Base-by-base conservation (phyloP, 2,329 filamentous ascomycete species). In the Decorospora gaudefroyi region DNA sequence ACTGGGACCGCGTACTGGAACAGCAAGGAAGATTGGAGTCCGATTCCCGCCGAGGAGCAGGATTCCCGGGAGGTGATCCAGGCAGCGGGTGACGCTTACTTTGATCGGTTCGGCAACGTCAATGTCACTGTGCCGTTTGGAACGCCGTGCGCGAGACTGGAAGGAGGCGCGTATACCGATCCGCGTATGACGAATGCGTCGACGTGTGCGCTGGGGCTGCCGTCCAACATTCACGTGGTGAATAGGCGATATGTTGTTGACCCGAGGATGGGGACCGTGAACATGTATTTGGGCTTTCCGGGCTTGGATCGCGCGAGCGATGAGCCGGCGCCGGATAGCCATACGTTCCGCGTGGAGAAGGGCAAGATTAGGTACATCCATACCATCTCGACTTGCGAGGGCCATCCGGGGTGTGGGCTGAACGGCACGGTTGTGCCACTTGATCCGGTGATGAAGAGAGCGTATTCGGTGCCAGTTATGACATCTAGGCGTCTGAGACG, bases 211-310 rank as follows among this genome's bases (percentile, higher is more conserved):
- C 35, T 62, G 8, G 60, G 57, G 1, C 36, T 65, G 6, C 60
- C 62, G 4, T 59, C 48, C 12, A 58, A 53, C 1, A 51, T 62
- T 1, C 42, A 52, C 6, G 33, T 62, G 6, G 44, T 53, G 3
- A 52, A 63, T 40, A 29, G 62, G 4, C 49, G 55, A 12, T 65
- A 64, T 38, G 58, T 65, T 1, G 51, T 64, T 10, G 62, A 65
- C 41, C 49, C 57, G 13, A 46, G 59, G 23, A 51, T 53, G 29
- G 62, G 62, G 1, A 57, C 51, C 10, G 61, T 63, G 10, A 59
- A 59, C 16, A 55, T 65, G 11, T 55, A 53, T 46, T 15, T 56
- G 40, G 53, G 53, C 12, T 53, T 64, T 42, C 57, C 55, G 18
- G 38, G 61, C 10, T n/a, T 60, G 7, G 54, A 62, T 34, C 26